Evolutionary conservation across 768 basidiomycete species (phyloP).

Genomic region (Mycena crocata): DNA sequence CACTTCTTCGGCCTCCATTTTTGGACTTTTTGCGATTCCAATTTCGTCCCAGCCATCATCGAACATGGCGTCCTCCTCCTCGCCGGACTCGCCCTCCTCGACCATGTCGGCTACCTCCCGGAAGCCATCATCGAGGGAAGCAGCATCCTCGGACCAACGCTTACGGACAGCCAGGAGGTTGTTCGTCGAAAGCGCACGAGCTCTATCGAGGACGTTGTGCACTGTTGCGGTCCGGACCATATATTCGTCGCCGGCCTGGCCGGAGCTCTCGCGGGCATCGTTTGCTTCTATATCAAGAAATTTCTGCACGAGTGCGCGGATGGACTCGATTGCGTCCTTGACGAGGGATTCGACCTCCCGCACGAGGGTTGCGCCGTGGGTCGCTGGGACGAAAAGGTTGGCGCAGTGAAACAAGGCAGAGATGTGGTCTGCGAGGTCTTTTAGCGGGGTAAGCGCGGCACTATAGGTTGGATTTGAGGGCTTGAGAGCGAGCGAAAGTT

Average conservation of each 20-base stretch:
- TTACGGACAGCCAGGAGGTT: slow-evolving; percentile 70
- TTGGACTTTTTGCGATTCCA: slow-evolving; percentile 58
- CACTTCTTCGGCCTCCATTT: slow-evolving; percentile 62
- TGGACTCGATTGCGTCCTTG: slow-evolving; percentile 55
- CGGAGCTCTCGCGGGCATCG: slow-evolving; percentile 33
- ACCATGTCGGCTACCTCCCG: slow-evolving; percentile 69
- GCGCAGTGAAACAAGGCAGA: slow-evolving; percentile 64
- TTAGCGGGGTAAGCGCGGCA: slow-evolving; percentile 63
- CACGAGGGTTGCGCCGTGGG: slow-evolving; percentile 60
- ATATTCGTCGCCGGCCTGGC: slow-evolving; percentile 56
- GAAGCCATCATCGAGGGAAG: slow-evolving; percentile 69
- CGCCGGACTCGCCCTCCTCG: slow-evolving; percentile 47
- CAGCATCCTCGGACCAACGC: slow-evolving; percentile 63
- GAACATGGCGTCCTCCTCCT: slow-evolving; percentile 32
- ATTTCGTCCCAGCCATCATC: slow-evolving; percentile 78
- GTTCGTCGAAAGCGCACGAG: slow-evolving; percentile 63
- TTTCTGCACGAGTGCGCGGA: slow-evolving; percentile 56
- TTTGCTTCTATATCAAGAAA: slow-evolving; percentile 52
- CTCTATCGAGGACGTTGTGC: slow-evolving; percentile 68
- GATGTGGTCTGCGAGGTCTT: slow-evolving; percentile 62
- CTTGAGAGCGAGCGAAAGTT: slow-evolving; percentile 71
- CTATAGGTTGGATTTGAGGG: slow-evolving; percentile 64
- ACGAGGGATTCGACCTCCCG: slow-evolving; percentile 57
- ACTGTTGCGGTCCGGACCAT: slow-evolving; percentile 68
- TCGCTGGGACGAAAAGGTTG: slow-evolving; percentile 51